These are phyloP conservation scores for Alliaria petiolata DNA, from an alignment of 345 rosid species.

Conservation along the genomic window DNA sequence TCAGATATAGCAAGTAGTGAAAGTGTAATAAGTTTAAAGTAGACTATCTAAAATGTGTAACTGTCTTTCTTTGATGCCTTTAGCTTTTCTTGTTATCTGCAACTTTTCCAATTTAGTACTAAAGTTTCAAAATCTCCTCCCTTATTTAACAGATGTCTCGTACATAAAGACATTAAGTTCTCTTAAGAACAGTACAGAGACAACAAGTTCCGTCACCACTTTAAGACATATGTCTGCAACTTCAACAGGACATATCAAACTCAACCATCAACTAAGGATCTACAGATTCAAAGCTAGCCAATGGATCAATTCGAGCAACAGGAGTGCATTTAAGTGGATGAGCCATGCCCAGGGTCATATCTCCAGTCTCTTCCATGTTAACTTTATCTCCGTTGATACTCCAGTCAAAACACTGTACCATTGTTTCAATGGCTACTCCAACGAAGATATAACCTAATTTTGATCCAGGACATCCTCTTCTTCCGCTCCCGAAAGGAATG, in stretches of 20 bases:
- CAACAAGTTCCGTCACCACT: background rate
- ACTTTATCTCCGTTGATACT: conserved; percentile 12
- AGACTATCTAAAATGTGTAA: conserved; percentile 21
- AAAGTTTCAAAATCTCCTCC: background rate
- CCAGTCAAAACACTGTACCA: conserved; percentile 38
- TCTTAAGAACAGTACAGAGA: background rate
- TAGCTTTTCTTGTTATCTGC: conserved; percentile 13
- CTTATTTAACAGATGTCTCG: background rate
- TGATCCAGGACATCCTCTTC: conserved; percentile 36
- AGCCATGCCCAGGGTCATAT: conserved; percentile 32
- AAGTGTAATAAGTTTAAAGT: conserved; percentile 23
- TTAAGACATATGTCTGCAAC: background rate
- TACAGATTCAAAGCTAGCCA: conserved; percentile 1
- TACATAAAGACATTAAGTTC: background rate
- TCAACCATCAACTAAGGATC: conserved; percentile 7
- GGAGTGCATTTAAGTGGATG: conserved; percentile 33
- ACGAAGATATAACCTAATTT: conserved; percentile 20
- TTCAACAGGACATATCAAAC: background rate
- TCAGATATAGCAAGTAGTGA: conserved; percentile 21
- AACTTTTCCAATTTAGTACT: conserved; percentile 7
- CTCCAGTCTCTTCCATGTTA: conserved; percentile 32
- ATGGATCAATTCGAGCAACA: conserved; percentile 29
- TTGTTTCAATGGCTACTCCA: conserved; percentile 22
- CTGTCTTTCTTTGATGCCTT: conserved; percentile 18
- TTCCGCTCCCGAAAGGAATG: conserved; percentile 33